phyloP scores from a whole-genome alignment of 768 basidiomycete species.

The Gyrodon lividus region DNA sequence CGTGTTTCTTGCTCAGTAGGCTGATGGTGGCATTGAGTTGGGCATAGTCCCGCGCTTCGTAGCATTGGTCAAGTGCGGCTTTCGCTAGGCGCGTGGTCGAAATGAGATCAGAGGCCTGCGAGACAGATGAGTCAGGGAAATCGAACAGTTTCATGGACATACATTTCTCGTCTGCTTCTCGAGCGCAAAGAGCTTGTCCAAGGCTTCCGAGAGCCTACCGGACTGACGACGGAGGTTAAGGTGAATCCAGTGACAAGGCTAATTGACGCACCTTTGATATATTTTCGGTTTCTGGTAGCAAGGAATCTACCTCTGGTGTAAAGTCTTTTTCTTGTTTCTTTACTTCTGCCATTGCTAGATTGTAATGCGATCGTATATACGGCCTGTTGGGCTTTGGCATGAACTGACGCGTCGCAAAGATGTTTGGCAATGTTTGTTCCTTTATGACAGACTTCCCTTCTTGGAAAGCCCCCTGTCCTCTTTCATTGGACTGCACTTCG shows the following conservation, averaged over 20 bases:
- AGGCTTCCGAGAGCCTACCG: conserved; percentile 78
- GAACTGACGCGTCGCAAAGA: conserved; percentile 63
- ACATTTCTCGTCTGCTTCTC: conserved; percentile 99
- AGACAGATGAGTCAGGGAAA: not conserved
- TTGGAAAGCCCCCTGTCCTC: conserved; percentile 23
- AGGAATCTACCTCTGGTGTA: conserved; percentile 74
- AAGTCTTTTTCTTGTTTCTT: conserved; percentile 88
- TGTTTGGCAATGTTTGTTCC: conserved; percentile 43
- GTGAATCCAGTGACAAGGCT: not conserved
- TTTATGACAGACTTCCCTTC: conserved; percentile 11
- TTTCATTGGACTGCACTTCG: not conserved
- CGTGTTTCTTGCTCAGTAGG: conserved; percentile 90
- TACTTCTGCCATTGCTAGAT: conserved; percentile 69
- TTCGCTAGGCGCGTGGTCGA: conserved; percentile 90
- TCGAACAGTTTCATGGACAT: conserved; percentile 20
- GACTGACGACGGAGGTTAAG: conserved; percentile 45
- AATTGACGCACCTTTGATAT: conserved; percentile 63
- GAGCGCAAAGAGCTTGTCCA: conserved; percentile 84
- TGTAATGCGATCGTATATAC: conserved; percentile 40
- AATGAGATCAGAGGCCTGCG: conserved; percentile 83
- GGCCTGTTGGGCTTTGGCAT: conserved; percentile 30
- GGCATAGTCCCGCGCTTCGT: conserved; percentile 66
- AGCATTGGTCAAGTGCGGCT: conserved; percentile 67
- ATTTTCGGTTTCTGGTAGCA: conserved; percentile 66
- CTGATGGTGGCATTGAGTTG: conserved; percentile 70